phyloP scores from a whole-genome alignment of 2,329 filamentous ascomycete species.

The Fusarium virguliforme region DNA sequence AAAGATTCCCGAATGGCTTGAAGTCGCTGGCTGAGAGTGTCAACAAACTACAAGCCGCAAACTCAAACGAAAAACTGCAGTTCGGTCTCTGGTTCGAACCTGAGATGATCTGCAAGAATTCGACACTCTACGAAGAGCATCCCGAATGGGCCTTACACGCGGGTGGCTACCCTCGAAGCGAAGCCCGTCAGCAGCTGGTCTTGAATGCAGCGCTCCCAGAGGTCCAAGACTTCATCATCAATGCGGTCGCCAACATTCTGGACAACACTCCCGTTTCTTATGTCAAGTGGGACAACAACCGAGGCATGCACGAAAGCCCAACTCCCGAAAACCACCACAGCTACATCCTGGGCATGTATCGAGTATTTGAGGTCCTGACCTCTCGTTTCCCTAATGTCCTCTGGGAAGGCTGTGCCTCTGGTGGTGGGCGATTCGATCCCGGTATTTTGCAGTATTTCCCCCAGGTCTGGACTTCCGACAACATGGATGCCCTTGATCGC shows the following conservation, averaged over 20 bases:
- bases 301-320: conserved; percentile 74
- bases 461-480: conserved; percentile 77
- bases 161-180: conserved; percentile 69
- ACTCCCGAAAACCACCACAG: conserved; percentile 68
- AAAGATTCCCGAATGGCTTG: conserved; percentile 72
- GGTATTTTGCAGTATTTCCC: conserved; percentile 77
- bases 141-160: conserved; percentile 76
- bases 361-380: conserved; percentile 73
- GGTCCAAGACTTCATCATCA: conserved; percentile 76
- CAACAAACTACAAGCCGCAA: conserved; percentile 64
- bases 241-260: conserved; percentile 68
- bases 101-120: conserved; percentile 78
- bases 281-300: conserved; percentile 80
- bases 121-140: conserved; percentile 72
- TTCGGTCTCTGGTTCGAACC: conserved; percentile 80
- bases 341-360: conserved; percentile 77
- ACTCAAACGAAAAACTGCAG: conserved; percentile 64
- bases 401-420: conserved; percentile 78
- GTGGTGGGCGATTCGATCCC: conserved; percentile 76
- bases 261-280: conserved; percentile 70
- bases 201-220: conserved; percentile 73
- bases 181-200: conserved; percentile 72
- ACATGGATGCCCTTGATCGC: conserved; percentile 75
- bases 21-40: conserved; percentile 66
- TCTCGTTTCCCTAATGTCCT: conserved; percentile 73